Base-by-base conservation (phyloP, 768 basidiomycete species). In the Boletus pseudo-olivaceus region DNA sequence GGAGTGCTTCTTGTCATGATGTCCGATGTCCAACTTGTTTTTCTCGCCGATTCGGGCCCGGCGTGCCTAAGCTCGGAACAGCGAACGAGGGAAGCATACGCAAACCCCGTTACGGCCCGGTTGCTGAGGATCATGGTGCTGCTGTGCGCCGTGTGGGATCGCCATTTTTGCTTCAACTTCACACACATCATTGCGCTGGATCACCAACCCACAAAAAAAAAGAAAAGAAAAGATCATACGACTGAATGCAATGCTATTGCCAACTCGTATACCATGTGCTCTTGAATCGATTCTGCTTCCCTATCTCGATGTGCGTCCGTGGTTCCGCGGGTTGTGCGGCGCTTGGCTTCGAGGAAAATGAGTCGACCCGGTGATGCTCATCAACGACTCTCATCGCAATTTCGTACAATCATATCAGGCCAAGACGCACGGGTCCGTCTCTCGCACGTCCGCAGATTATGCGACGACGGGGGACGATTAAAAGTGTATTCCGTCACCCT, bases 381-480 rank as follows among this genome's bases (percentile, higher is more conserved):
- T 20, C 29, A 8, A 42, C 10, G 51, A 32, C 12, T 14, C 15
- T 8, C 29, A 6, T 32, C 26, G 29, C 4, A 53, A 26, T 2
- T 19, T 49, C 15, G 34, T n/a, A 49, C 19, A 19, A 45, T 7
- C 34, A 15, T 29, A 7, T 20, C 19, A 14, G 33, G 19, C 14
- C 11, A 23, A 19, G 19, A 23, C 29, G n/a, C 29, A 29, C 19
- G 20, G 10, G 37, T 38, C 26, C 29, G 33, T 26, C 39, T 38
- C 55, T 19, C 34, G 17, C 30, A 52, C 8, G 33, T 52, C 57
- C 57, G 56, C 49, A 34, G 42, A 38, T 44, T 8, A 10, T 20
- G 8, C 23, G 23, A 23, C 23, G 23, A 23, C 23, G 23, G 23
- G 23, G 23, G 27, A 27, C 14, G 23, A 10, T 12, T 39, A 42